A percentile compares a stretch with the other conserved stretches of the same genome.
Conservation (phyloP, 2,329 filamentous ascomycete species). For the Diaporthe sp. region DNA sequence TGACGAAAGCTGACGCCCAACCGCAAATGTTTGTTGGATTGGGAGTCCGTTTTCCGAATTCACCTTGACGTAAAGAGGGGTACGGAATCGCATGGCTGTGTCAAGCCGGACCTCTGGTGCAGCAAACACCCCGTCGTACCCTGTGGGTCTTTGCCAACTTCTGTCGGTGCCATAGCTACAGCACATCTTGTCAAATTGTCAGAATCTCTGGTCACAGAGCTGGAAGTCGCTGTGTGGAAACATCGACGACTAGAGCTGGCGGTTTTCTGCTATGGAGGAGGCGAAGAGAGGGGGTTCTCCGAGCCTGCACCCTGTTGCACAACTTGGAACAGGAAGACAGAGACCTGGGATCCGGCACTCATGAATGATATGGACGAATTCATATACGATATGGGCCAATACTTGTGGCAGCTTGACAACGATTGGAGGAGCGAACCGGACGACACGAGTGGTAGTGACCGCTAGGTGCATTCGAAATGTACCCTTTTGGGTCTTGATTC, state of each 20-base stretch:
- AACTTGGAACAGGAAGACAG: neutral
- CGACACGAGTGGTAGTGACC: too few relatives aligned
- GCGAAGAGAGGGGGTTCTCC: neutral
- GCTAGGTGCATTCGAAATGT: too few relatives aligned
- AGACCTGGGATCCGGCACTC: neutral
- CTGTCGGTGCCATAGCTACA: too few relatives aligned
- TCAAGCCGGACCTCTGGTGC: too few relatives aligned
- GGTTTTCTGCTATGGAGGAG: neutral
- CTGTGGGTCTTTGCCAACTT: too few relatives aligned
- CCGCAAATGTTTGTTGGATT: too few relatives aligned
- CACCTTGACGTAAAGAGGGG: neutral
- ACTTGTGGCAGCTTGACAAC: neutral
- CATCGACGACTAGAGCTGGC: neutral
- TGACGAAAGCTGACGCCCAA: neutral
- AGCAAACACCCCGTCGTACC: too few relatives aligned
- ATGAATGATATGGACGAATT: neutral
- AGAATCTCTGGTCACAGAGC: neutral
- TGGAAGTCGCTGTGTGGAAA: neutral
- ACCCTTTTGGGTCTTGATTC: too few relatives aligned
- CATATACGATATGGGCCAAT: neutral
- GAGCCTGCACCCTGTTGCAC: neutral
- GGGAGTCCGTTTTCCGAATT: rapidly evolving
- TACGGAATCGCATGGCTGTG: neutral
- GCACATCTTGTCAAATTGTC: neutral
- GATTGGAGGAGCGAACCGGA: too few relatives aligned